Percentiles rank a stretch among this genome's conserved stretches.
Evolutionary conservation across 805 yeast genomes (phyloP).

Genomic region (Saccharomycopsis oosterbeekiorum): DNA sequence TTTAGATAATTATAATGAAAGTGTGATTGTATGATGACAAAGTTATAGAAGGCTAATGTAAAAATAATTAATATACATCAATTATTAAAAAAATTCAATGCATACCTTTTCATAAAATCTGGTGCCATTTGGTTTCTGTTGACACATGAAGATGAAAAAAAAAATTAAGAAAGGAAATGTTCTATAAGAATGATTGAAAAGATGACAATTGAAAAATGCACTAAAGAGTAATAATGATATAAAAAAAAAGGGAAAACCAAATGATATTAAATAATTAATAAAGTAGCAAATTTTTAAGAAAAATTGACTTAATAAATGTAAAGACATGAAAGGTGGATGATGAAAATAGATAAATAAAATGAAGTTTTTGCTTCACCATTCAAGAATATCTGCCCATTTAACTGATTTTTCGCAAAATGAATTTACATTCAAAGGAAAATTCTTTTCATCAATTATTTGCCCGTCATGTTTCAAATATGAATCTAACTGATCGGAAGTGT

Average conservation of each 20-base stretch:
- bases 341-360: not conserved
- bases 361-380: constrained; percentile 9
- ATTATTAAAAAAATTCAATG: too few species aligned
- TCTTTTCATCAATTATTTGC: not conserved
- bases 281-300: not conserved
- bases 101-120: not conserved
- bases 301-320: not conserved
- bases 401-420: constrained; percentile 8
- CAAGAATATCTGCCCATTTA: constrained; percentile 17
- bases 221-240: not conserved
- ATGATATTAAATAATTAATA: not conserved
- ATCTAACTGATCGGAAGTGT: not conserved
- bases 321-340: not conserved
- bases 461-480: not conserved
- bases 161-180: not conserved
- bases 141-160: not conserved
- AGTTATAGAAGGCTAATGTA: not conserved
- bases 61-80: too few species aligned
- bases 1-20: not conserved
- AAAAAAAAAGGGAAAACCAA: not conserved
- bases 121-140: not conserved
- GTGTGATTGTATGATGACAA: not conserved
- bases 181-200: not conserved
- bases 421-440: not conserved
- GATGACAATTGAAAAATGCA: not conserved